Conservation (phyloP, 2,329 filamentous ascomycete genomes). For the Cladobotryum protrusum region DNA sequence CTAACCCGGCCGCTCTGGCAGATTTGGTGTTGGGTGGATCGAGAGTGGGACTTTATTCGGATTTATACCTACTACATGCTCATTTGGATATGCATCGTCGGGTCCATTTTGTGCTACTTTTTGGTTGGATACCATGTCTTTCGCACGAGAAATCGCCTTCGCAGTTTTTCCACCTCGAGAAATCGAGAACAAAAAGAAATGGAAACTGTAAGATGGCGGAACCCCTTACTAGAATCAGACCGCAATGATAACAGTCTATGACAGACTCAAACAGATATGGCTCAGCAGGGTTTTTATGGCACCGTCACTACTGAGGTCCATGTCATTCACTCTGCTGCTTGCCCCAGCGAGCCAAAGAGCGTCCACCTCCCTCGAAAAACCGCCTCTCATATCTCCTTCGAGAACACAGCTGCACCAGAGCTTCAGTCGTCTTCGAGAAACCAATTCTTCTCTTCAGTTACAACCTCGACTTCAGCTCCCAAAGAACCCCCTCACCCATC, state of each 20-base stretch:
- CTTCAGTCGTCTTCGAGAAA: slow-evolving; percentile 16
- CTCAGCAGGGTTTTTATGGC: slow-evolving; percentile 37
- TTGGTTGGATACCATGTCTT: slow-evolving; percentile 56
- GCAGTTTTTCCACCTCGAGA: slow-evolving; percentile 42
- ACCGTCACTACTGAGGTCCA: slow-evolving; percentile 50
- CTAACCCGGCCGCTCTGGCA: slow-evolving; percentile 18
- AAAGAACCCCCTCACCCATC: slow-evolving; percentile 11
- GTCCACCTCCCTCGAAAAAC: slow-evolving; percentile 11
- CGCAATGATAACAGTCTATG: slow-evolving; percentile 1
- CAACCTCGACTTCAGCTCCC: slow-evolving; percentile 16
- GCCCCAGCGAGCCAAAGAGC: slow-evolving; percentile 19
- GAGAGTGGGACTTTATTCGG: slow-evolving; percentile 47
- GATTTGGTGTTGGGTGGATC: slow-evolving; percentile 59
- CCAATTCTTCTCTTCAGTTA: slow-evolving; percentile 31
- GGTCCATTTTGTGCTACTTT: slow-evolving; percentile 50
- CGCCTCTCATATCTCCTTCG: slow-evolving; percentile 19
- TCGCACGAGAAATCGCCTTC: slow-evolving; percentile 48
- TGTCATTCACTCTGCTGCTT: slow-evolving; percentile 29
- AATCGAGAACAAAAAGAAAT: slow-evolving; percentile 20
- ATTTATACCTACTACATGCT: slow-evolving; percentile 58
- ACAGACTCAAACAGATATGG: slow-evolving; percentile 19
- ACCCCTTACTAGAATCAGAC: neutral
- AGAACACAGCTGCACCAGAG: slow-evolving; percentile 11
- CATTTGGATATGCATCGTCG: slow-evolving; percentile 53
- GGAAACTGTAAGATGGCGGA: slow-evolving; percentile 27